phyloP scores from a whole-genome alignment of 2,329 filamentous ascomycete species.

The Trichoderma sp. region DNA sequence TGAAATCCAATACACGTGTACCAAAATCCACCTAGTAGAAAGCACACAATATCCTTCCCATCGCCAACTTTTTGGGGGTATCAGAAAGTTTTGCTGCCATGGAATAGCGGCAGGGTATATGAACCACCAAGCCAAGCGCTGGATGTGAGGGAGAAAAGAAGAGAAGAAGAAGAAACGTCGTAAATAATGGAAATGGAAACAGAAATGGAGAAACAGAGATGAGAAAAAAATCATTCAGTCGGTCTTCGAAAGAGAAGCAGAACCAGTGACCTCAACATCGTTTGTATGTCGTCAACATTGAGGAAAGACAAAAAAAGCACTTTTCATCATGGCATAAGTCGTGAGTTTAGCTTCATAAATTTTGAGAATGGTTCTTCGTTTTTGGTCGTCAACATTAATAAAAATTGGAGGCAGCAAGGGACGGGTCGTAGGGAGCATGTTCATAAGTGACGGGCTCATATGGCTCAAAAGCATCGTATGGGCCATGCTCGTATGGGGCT shows the following conservation, averaged over 20 bases:
- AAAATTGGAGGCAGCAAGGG: conserved; percentile 32
- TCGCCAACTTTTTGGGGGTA: conserved; percentile 38
- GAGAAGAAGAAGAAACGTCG: not conserved
- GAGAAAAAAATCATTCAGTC: not conserved
- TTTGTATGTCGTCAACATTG: conserved; percentile 12
- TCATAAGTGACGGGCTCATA: conserved; percentile 19
- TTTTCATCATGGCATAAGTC: conserved; percentile 9
- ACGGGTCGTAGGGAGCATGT: conserved; percentile 33
- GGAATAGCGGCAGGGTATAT: conserved; percentile 24
- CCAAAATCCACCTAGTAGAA: conserved; percentile 22
- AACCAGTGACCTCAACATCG: conserved; percentile 26
- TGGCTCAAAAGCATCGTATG: conserved; percentile 14
- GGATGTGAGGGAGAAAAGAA: conserved; percentile 15
- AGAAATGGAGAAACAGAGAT: not conserved
- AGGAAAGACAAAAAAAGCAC: conserved; percentile 26
- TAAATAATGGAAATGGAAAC: conserved; percentile 21
- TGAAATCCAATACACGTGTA: conserved; percentile 18
- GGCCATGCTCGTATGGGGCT: conserved; percentile 25
- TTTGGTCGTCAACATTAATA: conserved; percentile 36
- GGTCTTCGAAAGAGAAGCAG: not conserved
- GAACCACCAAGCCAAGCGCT: conserved; percentile 31
- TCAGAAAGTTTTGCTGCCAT: conserved; percentile 37
- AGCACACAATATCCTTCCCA: conserved; percentile 28
- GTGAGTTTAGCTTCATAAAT: conserved; percentile 7
- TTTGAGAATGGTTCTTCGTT: conserved; percentile 27